Percentiles rank a stretch among this genome's conserved stretches.
phyloP scores from a whole-genome alignment of 176 grass and related monocot species.

The Sorghum bicolor region DNA sequence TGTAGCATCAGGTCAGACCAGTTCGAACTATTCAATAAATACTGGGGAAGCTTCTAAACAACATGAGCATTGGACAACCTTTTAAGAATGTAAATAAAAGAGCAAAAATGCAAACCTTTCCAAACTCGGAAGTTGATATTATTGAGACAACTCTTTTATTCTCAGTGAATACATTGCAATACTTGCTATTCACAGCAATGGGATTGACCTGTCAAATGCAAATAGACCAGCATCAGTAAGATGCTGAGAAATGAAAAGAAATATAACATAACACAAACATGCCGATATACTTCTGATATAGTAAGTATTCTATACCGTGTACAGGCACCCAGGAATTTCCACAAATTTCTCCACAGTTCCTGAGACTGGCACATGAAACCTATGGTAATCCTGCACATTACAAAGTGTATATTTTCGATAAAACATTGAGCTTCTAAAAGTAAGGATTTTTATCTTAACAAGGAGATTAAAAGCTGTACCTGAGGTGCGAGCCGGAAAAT shows the following conservation, averaged over 20 bases:
- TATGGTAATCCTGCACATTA: slow-evolving; percentile 82
- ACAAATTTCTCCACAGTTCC: slow-evolving; percentile 86
- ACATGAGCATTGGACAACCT: background rate
- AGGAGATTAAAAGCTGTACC: slow-evolving; percentile 43
- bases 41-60: background rate
- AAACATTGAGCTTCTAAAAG: background rate
- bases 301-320: slow-evolving; percentile 64
- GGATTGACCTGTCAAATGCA: slow-evolving; percentile 83
- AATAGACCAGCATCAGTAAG: background rate
- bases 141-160: slow-evolving; percentile 88
- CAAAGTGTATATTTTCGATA: background rate
- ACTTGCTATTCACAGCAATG: slow-evolving; percentile 98
- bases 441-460: slow-evolving; percentile 2
- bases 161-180: slow-evolving; percentile 97
- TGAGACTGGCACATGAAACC: slow-evolving; percentile 97
- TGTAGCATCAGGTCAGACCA: too few relatives aligned
- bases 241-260: slow-evolving; percentile 22
- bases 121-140: slow-evolving; percentile 82
- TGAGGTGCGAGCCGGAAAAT: slow-evolving; percentile 98
- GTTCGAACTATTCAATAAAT: background rate
- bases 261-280: slow-evolving; percentile 5
- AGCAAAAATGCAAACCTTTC: slow-evolving; percentile 64
- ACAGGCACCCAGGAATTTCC: slow-evolving; percentile 88
- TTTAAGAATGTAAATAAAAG: background rate
- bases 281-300: background rate